These are phyloP conservation scores for Aspergillus thermomutatus DNA, from an alignment of 2,329 filamentous ascomycete species.

Conservation along the genomic window DNA sequence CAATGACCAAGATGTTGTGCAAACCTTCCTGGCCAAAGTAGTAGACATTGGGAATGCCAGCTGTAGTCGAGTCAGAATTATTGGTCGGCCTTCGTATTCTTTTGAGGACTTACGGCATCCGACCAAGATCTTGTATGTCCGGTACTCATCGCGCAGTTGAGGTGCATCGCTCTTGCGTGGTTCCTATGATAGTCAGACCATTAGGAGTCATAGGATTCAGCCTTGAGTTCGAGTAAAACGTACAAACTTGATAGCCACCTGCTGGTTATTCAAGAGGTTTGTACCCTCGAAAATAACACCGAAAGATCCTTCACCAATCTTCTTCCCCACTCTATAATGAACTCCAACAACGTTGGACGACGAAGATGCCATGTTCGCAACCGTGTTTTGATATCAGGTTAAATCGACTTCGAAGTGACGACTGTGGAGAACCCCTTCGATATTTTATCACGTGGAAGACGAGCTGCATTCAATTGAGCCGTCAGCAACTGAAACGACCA, in stretches of 20 bases:
- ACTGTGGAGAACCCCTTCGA: conserved; percentile 12
- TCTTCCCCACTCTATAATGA: conserved; percentile 98
- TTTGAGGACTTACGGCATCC: conserved; percentile 80
- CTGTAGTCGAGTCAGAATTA: conserved; percentile 51
- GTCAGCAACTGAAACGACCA: conserved; percentile 8
- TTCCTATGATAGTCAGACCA: conserved; percentile 61
- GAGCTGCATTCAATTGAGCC: conserved; percentile 7
- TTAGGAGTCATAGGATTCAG: not conserved
- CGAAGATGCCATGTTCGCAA: conserved; percentile 67
- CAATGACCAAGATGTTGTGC: conserved; percentile 98
- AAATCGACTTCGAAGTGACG: conserved; percentile 10
- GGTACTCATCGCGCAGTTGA: conserved; percentile 95
- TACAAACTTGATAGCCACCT: conserved; percentile 99
- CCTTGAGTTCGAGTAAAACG: conserved; percentile 39
- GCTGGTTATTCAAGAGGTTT: conserved; percentile 97
- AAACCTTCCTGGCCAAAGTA: conserved; percentile 98
- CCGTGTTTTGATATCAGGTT: conserved; percentile 8
- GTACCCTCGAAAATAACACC: conserved; percentile 99
- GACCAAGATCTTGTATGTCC: conserved; percentile 98
- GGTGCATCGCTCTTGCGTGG: conserved; percentile 98
- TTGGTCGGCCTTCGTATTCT: conserved; percentile 9
- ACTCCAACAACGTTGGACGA: conserved; percentile 98
- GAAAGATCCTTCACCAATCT: conserved; percentile 98
- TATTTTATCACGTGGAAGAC: conserved; percentile 19
- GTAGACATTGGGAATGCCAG: conserved; percentile 98